A percentile compares a stretch with the other conserved stretches of the same genome.
Conservation (phyloP, 2,329 filamentous ascomycete species). For the Neofusicoccum parvum region DNA sequence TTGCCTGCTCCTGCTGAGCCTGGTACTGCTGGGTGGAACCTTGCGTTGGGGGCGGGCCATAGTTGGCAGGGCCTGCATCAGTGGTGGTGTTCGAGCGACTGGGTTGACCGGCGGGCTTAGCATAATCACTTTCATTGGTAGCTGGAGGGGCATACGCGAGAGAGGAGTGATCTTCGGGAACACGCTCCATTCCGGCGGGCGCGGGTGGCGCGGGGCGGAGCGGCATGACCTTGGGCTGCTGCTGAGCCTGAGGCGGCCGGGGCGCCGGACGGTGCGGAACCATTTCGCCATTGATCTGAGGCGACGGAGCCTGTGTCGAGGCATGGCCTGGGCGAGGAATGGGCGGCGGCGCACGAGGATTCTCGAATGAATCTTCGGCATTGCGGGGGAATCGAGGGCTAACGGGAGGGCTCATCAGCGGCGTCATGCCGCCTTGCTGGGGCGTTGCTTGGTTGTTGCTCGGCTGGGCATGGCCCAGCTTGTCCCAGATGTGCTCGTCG, state of each 20-base stretch:
- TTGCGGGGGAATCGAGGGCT: slow-evolving; percentile 88
- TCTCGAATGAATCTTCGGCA: slow-evolving; percentile 88
- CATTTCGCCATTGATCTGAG: slow-evolving; percentile 51
- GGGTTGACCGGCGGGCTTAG: slow-evolving; percentile 39
- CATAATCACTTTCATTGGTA: slow-evolving; percentile 22
- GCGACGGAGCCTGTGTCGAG: slow-evolving; percentile 46
- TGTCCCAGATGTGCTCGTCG: slow-evolving; percentile 90
- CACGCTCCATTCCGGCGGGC: slow-evolving; percentile 44
- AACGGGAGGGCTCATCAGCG: slow-evolving; percentile 73
- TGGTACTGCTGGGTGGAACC: slow-evolving; percentile 50
- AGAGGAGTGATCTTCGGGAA: slow-evolving; percentile 42
- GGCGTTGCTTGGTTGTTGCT: slow-evolving; percentile 31
- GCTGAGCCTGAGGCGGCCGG: slow-evolving; percentile 67
- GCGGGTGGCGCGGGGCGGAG: slow-evolving; percentile 60
- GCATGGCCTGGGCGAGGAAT: slow-evolving; percentile 62
- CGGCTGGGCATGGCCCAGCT: slow-evolving; percentile 85
- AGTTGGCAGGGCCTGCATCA: slow-evolving; percentile 39
- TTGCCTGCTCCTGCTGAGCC: slow-evolving; percentile 83
- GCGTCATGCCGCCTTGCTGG: slow-evolving; percentile 37
- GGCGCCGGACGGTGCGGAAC: slow-evolving; percentile 85
- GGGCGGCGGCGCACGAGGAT: slow-evolving; percentile 88
- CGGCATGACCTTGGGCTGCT: slow-evolving; percentile 51
- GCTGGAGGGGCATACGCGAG: slow-evolving; percentile 45
- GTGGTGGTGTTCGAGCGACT: slow-evolving; percentile 45
- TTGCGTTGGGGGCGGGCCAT: slow-evolving; percentile 5